Evolutionary conservation across 371 early-diverging fungal species (phyloP), one percentile per base, ranked within the genome.

Genomic region (Apophysomyces elegans): DNA sequence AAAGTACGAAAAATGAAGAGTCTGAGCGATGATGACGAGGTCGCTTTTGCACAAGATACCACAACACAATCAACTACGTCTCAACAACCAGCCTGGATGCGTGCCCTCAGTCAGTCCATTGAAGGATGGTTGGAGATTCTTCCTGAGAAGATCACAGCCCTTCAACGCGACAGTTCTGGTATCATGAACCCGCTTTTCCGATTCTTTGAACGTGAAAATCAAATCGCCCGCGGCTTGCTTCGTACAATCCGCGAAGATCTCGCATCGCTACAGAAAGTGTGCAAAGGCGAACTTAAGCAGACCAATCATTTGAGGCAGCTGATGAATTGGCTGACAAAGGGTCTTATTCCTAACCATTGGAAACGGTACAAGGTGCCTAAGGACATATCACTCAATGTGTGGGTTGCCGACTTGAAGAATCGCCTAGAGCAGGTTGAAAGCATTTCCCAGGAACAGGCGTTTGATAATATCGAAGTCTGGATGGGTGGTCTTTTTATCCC

Each of bases 401-500:
- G 95, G 94, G 63, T 96, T 13, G 83, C 83, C 1, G 93, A 95
- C 71, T 87, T 96, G 61, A 82, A 79, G 38, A 56, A 70, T 11
- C 88, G 96, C 36, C 71, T 96, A 14, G 83, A 78, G 8, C 95
- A 95, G 74, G 80, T 91, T 9, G 76, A 78, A 26, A 56, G 38
- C 0, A 73, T 94, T 32, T 81, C 88, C 0, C 72, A 80, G n/a
- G 79, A 78, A 21, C 65, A 58, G 6, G 63, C 64, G 0, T 78
- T 84, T 65, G 79, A 78, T 21, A 37, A 66, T 21, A 62, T 78
- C 5, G 75, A 78, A 56, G 81, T 97, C 14, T 93, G 94, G 91
- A 71, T 96, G 35, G 97, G 97, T 39, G 95, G 95, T 1, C 71
- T 96, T 32, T 91, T 96, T 78, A 88, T 88, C 56, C 96, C 97